These are phyloP conservation scores for Medicago truncatula DNA, from an alignment of 306 rosid species.

Conservation along the genomic window MtrunA17r5.0-ANR NC_053045.1:2147001-2147500, in stretches of 20 bases:
- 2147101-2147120: no score
- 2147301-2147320: not conserved
- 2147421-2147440: slow-evolving; percentile 63
- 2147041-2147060: not conserved
- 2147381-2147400: slow-evolving; percentile 64
- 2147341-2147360: slow-evolving; percentile 29
- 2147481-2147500: slow-evolving; percentile 45
- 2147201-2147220: not conserved
- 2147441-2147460: slow-evolving; percentile 61
- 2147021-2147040: not conserved
- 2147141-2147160: no score
- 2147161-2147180: slow-evolving; percentile 1
- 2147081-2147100: not conserved
- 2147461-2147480: slow-evolving; percentile 39
- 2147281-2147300: slow-evolving; percentile 18
- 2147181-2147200: not conserved
- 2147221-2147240: not conserved
- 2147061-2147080: not conserved
- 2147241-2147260: not conserved
- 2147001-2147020: not conserved
- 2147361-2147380: slow-evolving; percentile 46
- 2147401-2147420: slow-evolving; percentile 64
- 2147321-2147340: slow-evolving; percentile 5
- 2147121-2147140: no score
- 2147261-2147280: slow-evolving; percentile 13